Evolutionary conservation across 352 stramenopile genomes (phyloP).

Genomic region (Aphanomyces cochlioides): DNA sequence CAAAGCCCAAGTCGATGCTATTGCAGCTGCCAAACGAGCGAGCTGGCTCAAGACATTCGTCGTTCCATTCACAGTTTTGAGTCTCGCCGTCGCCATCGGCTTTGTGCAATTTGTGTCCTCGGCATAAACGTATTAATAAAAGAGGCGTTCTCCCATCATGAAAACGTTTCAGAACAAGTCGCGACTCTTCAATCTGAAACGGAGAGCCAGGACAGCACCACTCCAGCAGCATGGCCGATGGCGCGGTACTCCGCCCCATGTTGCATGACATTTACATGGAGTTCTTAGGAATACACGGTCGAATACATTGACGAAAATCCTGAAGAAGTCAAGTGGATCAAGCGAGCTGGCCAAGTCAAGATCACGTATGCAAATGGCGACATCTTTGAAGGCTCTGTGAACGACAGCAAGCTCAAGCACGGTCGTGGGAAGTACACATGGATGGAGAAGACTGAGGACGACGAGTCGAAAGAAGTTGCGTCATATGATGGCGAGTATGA

Average conservation of each 20-base stretch:
- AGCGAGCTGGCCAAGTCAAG: slow-evolving; percentile 73
- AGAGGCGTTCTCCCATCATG: background rate
- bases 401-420: slow-evolving; percentile 73
- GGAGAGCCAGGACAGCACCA: too few species aligned
- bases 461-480: slow-evolving; percentile 68
- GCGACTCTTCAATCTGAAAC: too few species aligned
- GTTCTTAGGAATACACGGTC: slow-evolving; percentile 59
- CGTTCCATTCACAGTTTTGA: slow-evolving; percentile 12
- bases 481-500: slow-evolving; percentile 86
- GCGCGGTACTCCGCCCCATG: background rate
- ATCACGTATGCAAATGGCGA: slow-evolving; percentile 88
- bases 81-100: background rate
- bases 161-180: too few species aligned
- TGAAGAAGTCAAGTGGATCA: slow-evolving; percentile 83
- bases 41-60: background rate
- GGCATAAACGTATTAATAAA: background rate
- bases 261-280: too few species aligned
- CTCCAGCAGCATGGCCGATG: slow-evolving; percentile 7
- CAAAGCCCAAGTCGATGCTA: slow-evolving; percentile 20
- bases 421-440: slow-evolving; percentile 86
- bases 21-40: background rate
- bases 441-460: slow-evolving; percentile 63
- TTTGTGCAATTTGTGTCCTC: background rate
- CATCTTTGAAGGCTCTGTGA: slow-evolving; percentile 87
- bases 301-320: slow-evolving; percentile 85